Base-by-base conservation (phyloP, 805 yeast species). In the Blastobotrys americana region DNA sequence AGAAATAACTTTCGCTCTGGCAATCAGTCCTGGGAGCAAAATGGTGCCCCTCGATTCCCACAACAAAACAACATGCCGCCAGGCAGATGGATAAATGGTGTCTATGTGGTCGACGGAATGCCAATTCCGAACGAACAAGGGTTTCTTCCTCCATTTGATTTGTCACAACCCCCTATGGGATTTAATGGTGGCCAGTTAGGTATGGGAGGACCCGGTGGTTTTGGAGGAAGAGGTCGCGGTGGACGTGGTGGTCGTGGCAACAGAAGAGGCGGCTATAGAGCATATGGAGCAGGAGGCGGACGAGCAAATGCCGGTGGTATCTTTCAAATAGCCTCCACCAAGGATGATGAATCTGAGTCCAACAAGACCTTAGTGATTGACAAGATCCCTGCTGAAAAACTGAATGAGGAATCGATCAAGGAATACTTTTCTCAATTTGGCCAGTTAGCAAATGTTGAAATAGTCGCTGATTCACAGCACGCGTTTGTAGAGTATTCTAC, bases 351-450 rank as follows among this genome's bases (percentile, higher is more conserved):
- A 16, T 4, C 37, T 16, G 46, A 44, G n/a, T 54, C 58, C 15
- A 65, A 64, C 47, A 49, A 52, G 20, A 50, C 55, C 34, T 57
- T 73, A 3, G 58, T 72, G 1, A 66, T 73, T 5, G 73, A 73
- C 23, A 65, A 66, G 36, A 43, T 73, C 6, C 78, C 78, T 13
- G 54, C 53, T 2, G 76, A 72, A 31, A 61, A 66, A 47, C 58
- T 72, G 25, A 57, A 62, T 37, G 70, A 67, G 41, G 55, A 46
- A 10, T 42, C 44, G 1, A 27, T 73, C 1, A 53, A 63, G 33
- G 53, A 54, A 5, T 70, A 63, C 50, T 73, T 73, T 52, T 51
- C 60, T n/a, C 53, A 61, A 48, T 73, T 72, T 54, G 78, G 77
- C 9, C 57, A 51, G 1, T 47, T 73, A 17, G 48, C 44, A 4